Percentiles rank a stretch among this genome's conserved stretches.
Conservation (phyloP, 2,329 filamentous ascomycete species). For the Chaetothyriales sp. region DNA sequence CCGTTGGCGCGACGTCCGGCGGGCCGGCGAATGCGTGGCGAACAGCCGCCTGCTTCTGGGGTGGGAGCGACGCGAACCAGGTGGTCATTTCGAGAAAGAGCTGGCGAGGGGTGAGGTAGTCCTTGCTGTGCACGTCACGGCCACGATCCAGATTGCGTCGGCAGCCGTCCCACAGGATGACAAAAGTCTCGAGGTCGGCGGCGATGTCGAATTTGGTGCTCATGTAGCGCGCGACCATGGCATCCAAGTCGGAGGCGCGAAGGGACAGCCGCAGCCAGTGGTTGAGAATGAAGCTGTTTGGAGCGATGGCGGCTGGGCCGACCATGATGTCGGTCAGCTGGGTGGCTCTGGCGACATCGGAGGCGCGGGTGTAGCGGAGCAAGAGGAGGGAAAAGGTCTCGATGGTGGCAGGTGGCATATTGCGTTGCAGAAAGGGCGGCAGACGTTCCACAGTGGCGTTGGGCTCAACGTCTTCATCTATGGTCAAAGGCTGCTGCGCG, state of each 20-base stretch:
- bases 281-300: constrained; percentile 66
- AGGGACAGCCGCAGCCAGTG: constrained; percentile 57
- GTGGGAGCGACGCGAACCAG: constrained; percentile 28
- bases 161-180: constrained; percentile 47
- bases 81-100: constrained; percentile 38
- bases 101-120: constrained; percentile 31
- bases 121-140: constrained; percentile 32
- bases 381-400: constrained; percentile 69
- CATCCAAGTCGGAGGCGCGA: constrained; percentile 41
- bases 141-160: constrained; percentile 14
- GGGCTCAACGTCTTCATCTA: not conserved
- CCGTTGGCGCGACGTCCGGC: not conserved
- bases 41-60: constrained; percentile 19
- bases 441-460: constrained; percentile 11
- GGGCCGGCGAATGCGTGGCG: not conserved
- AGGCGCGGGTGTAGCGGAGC: constrained; percentile 54
- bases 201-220: constrained; percentile 38
- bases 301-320: constrained; percentile 46
- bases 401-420: constrained; percentile 48
- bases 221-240: constrained; percentile 44
- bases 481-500: not conserved
- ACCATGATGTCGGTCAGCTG: constrained; percentile 50
- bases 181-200: constrained; percentile 57
- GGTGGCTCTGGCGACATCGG: constrained; percentile 44
- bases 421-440: constrained; percentile 28